Conservation (phyloP, 495 filamentous ascomycete species). For the Apiosordaria backusii region DNA sequence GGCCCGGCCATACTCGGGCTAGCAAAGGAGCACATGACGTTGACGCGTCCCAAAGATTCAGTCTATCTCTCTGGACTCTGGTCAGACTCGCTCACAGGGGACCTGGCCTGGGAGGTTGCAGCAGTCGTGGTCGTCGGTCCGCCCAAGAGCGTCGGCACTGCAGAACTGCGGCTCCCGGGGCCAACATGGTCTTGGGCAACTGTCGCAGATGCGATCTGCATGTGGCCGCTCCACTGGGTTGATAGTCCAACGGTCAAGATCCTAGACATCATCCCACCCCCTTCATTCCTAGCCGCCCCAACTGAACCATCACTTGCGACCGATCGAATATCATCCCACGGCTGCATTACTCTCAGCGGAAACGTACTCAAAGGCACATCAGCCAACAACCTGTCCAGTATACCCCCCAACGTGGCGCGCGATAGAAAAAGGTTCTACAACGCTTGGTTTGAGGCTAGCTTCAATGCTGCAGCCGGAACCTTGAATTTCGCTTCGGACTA, state of each 20-base stretch:
- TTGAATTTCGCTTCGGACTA: neutral
- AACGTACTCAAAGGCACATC: neutral
- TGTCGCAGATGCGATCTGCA: neutral
- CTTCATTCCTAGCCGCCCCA: neutral
- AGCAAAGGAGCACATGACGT: neutral
- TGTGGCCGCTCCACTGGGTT: neutral
- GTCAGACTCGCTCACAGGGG: neutral
- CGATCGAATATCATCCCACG: neutral
- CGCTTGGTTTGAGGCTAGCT: constrained; percentile 1
- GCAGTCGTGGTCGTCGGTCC: neutral
- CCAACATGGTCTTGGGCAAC: constrained; percentile 1
- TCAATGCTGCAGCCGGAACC: neutral
- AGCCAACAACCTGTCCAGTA: neutral
- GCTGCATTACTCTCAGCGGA: neutral
- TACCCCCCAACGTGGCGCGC: neutral
- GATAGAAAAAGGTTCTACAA: neutral
- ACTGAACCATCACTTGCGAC: neutral
- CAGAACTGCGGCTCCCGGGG: neutral
- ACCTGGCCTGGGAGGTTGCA: neutral
- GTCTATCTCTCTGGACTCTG: neutral
- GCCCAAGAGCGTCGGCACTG: neutral
- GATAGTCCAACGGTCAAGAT: neutral
- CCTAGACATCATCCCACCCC: neutral
- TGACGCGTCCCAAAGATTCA: neutral
- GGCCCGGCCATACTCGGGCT: neutral